Base-by-base conservation (phyloP, 176 grass and related monocot genomes). In the Metroxylon sagu region DNA sequence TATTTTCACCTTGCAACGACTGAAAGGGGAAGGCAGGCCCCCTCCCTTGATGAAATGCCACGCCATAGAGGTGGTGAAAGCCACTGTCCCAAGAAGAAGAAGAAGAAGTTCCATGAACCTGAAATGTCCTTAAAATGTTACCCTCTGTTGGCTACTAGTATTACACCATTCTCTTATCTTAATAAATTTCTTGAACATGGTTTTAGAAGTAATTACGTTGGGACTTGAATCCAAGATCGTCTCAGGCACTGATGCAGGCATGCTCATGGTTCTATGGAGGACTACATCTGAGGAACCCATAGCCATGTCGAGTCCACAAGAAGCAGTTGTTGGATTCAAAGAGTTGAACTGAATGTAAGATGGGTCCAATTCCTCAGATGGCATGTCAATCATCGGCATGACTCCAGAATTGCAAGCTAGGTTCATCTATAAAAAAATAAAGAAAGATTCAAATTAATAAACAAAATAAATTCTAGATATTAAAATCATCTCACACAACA, bases 1-100 rank as follows among this genome's bases (percentile, higher is more conserved):
- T 61, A 15, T 62, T 35, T 25, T 58, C 52, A 97, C 92, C 89
- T 78, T 87, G 62, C 74, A 70, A 63, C 59, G 76, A 82, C 72
- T 91, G 70, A 64, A 91, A 91, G 16, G 76, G 74, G 4, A 83
- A 75, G 21, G 74, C 68, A 62, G 85, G 72, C 49, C 78, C 81
- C 50, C 57, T 64, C 51, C 59, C 65, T 70, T 76, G 72, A 16
- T 59, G 71, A 54, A 68, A 50, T 19, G 71, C 65, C 29, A 60
- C 49, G 2, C 66, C 65, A 39, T 70, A 75, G 7, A 82, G 60
- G 63, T 76, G 65, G 39, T 95, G 83, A 4, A 77, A 50, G 10
- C 60, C 65, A 65, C 81, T 69, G 17, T 85, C 75, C 93, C 87
- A 91, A 64, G 57, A 29, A 60, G 73, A 91, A 64, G 57, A 29